Evolutionary conservation across 257 asterid species (phyloP), one percentile per base, ranked within the genome.

Genomic region (Scutellaria galericulata): DNA sequence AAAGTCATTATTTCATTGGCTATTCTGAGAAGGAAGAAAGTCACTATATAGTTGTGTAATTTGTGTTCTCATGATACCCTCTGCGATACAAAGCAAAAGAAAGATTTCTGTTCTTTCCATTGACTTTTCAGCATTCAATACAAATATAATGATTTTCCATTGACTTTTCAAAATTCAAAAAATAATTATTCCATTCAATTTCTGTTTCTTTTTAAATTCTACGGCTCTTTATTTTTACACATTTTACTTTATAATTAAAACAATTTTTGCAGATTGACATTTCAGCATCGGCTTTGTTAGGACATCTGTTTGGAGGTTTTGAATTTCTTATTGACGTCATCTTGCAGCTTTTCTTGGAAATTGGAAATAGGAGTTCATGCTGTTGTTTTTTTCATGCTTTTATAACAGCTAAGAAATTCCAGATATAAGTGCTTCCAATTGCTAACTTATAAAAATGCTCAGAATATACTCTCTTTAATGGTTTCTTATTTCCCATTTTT

Each of bases 1-100:
- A 31, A 31, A 31, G n/a, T 7, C 39, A 9, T n/a, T 22, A 44
- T 45, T 64, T 10, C 9, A 6, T 18, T 31, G 11, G 22, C 24
- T 68, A 54, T 12, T 9, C 20, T 52, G n/a, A 9, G 40, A 31
- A 52, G 52, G 60, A 50, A 14, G 15, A 53, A 68, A 44, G 52
- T 67, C 9, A 5, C 27, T 24, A 7, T 53, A 10, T 20, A 12
- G 53, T 22, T 37, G 10, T 35, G 14, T 66, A 50, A 1, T 9
- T 41, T 55, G 31, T 7, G 24, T 56, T 31, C 31, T 70, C 39
- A 20, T 68, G 40, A 12, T 65, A 14, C 59, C 71, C 42, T 45
- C 20, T 45, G 56, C 9, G 9, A 9, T 22, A 37, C 52, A 8
- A 31, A 51, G 52, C 4, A 52, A 18, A 7, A 13, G 7, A 52